Evolutionary conservation across 2,329 filamentous ascomycete species (phyloP), one percentile per base, ranked within the genome.

Genomic region (Coniochaeta sp.): DNA sequence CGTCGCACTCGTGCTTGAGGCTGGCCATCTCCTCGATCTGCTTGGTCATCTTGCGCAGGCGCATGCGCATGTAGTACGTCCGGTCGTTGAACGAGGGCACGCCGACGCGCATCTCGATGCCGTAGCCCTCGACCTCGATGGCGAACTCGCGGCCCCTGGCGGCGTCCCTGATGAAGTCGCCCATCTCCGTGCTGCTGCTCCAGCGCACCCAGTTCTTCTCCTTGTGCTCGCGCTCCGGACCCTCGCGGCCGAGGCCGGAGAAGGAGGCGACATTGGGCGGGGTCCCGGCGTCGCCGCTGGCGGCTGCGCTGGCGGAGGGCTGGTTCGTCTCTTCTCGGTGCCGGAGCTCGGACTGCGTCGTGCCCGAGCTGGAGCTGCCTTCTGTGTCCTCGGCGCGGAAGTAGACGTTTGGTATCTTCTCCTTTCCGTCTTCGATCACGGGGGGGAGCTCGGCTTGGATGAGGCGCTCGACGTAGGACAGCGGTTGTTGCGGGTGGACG

Each of bases 121-220:
- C 64, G 60, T 78, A 76, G 0, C 90, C 90, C 70, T 96, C 89
- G 60, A 97, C 90, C 59, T 89, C 85, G 50, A 97, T 86, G 3
- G 89, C 86, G 69, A 97, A 96, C 69, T 96, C 91, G 59, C 90
- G 86, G 0, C 90, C 90, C 3, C 90, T 81, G 0, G 92, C 90
- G 0, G 93, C 92, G 70, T 97, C 93, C 9, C 91, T 86, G 65
- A 97, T 95, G 69, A 97, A 97, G 74, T 96, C 93, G 11, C 93
- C 93, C 34, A 97, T 89, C 71, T 97, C 93, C 1, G 93, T 96
- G 33, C 88, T 90, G 47, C 87, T 86, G 52, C 89, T 92, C 93
- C 93, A 97, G 33, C 91, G 87, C 2, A 96, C 90, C 77, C 93
- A 95, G 59, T 85, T 83, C 60, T 81, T 77, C 28, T 81, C 76